Base-by-base conservation (phyloP, 164 flowering plant genomes). In the Magnolia kwangsiensis region DNA sequence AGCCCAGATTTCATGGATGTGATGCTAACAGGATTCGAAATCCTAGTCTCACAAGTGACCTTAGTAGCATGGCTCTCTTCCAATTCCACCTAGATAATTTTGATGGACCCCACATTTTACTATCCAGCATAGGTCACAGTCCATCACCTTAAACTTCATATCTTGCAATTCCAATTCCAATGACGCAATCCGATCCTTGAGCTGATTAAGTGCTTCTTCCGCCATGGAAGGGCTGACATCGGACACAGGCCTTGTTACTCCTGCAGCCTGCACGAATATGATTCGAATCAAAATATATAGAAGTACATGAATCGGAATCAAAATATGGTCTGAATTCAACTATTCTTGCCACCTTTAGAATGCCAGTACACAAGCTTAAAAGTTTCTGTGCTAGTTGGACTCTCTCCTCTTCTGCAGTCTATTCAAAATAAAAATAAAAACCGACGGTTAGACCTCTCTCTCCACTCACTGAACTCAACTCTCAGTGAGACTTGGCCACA, bases 361-460 rank as follows among this genome's bases (percentile, higher is more conserved):
- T 86, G 83, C 85, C 87, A 73, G 94, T 95, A 79, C 92, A 92
- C 76, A 93, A 79, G 76, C 86, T 80, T 72, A 92, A 58, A 67
- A 95, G 76, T 79, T 85, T 89, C 79, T 90, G 92, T 20, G 97
- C 98, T 69, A 95, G 74, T 74, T 92, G 97, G 69, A 90, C 78
- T 71, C 86, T 93, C 79, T 91, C 98, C 63, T 89, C 90, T 79
- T 93, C 95, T n/a, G 83, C 79, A 81, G 92, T 94, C 97, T 92
- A 88, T 76, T 27, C 50, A 58, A 75, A 61, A 75, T 72, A 58
- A 55, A 11, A 55, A 55, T 16, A 55, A 55, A 8, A 55, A 16
- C 13, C 13, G 1, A 55, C 16, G 13, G 61, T 55, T 55, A 55
- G 61, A 10, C 13, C 61, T 3, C 61, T 55, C 61, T 11, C 18